These are phyloP conservation scores for Aspergillus bridgeri DNA, from an alignment of 495 filamentous ascomycete genomes.

Conservation along the genomic window DNA sequence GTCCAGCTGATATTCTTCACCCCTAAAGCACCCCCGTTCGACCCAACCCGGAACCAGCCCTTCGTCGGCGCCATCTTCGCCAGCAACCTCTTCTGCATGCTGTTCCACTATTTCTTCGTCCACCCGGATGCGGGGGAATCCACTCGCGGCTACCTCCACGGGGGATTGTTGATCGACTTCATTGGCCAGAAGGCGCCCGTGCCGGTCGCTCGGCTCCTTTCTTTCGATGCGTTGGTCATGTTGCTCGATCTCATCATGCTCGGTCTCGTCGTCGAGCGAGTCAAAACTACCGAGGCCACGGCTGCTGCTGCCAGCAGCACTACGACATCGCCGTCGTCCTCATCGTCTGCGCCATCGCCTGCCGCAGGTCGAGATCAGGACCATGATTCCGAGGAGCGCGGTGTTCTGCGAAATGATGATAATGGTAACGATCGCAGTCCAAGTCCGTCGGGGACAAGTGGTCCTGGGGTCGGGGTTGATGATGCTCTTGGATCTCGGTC, in stretches of 20 bases:
- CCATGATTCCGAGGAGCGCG: constrained; percentile 62
- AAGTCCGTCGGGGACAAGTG: constrained; percentile 1
- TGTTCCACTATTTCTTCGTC: constrained; percentile 63
- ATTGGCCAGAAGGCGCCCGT: constrained; percentile 78
- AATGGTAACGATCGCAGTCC: constrained; percentile 7
- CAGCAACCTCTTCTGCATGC: constrained; percentile 68
- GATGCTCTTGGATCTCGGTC: constrained; percentile 13
- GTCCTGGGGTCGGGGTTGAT: constrained; percentile 22
- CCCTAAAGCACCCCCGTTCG: constrained; percentile 68
- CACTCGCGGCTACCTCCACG: constrained; percentile 77
- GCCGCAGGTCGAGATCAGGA: neutral
- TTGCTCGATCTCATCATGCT: constrained; percentile 71
- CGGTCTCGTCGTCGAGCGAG: constrained; percentile 65
- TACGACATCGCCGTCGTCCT: neutral
- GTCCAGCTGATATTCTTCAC: constrained; percentile 75
- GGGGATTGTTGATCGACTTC: constrained; percentile 82
- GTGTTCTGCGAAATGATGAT: constrained; percentile 50
- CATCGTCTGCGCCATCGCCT: neutral
- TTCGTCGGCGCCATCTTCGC: constrained; percentile 67
- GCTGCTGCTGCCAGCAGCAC: neutral
- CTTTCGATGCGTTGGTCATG: constrained; percentile 63
- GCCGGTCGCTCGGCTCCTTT: constrained; percentile 58
- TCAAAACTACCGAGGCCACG: constrained; percentile 40
- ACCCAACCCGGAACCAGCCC: constrained; percentile 57
- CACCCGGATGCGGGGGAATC: constrained; percentile 68